A percentile compares a stretch with the other conserved stretches of the same genome.
phyloP scores from a whole-genome alignment of 225 moss, liverwort and hornwort species.

The Straminergon stramineum region DNA sequence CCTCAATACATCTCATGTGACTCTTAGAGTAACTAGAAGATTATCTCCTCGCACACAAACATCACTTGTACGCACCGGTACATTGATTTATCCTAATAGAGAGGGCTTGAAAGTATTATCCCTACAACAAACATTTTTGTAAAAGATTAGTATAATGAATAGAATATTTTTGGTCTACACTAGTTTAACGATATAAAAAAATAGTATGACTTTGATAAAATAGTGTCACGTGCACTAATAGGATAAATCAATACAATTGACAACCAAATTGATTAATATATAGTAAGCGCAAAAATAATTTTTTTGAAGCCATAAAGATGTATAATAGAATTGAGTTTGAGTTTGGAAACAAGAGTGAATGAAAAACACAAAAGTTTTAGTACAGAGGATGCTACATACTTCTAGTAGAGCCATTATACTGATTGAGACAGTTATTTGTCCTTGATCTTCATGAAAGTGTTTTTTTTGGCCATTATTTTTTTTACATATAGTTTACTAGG shows the following conservation, averaged over 20 bases:
- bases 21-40: too few relatives aligned
- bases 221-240: neutral
- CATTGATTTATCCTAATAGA: neutral
- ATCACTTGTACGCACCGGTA: neutral
- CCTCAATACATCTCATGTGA: neutral
- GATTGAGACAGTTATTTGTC: neutral
- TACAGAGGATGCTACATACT: neutral
- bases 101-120: neutral
- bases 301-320: neutral
- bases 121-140: neutral
- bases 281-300: neutral
- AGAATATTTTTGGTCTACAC: neutral
- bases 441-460: fast-evolving
- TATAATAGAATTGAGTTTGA: neutral
- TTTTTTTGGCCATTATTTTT: neutral
- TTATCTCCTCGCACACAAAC: neutral
- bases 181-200: neutral
- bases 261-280: neutral
- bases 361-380: neutral
- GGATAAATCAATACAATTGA: neutral
- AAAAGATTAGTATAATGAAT: neutral
- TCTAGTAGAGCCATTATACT: neutral
- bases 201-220: neutral
- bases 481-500: neutral
- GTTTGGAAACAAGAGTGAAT: neutral